Evolutionary conservation across 2,329 filamentous ascomycete genomes (phyloP).

Genomic region (Xylaria hypoxylon): DNA sequence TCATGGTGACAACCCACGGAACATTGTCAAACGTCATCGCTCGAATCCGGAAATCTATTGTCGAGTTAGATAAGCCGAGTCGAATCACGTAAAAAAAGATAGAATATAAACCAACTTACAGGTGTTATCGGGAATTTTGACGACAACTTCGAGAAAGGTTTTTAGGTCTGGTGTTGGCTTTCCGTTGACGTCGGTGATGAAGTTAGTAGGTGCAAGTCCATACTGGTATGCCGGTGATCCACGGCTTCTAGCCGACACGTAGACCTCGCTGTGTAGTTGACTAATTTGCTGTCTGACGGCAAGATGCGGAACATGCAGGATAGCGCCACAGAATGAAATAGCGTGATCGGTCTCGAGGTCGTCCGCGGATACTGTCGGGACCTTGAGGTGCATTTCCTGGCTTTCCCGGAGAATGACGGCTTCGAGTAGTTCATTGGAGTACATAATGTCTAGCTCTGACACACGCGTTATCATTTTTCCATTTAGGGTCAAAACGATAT

Average conservation of each 20-base stretch:
- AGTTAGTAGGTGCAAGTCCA: conserved; percentile 94
- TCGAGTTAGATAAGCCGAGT: conserved; percentile 40
- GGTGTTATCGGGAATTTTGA: conserved; percentile 93
- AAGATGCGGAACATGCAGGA: conserved; percentile 92
- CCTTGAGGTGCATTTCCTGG: conserved; percentile 78
- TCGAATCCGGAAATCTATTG: conserved; percentile 86
- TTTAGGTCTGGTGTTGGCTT: conserved; percentile 84
- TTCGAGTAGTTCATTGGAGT: conserved; percentile 84
- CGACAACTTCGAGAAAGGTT: conserved; percentile 82
- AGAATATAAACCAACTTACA: conserved; percentile 64
- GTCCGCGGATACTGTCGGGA: conserved; percentile 87
- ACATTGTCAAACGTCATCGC: conserved; percentile 99
- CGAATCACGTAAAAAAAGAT: background rate
- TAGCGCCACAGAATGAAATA: conserved; percentile 93
- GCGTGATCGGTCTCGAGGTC: conserved; percentile 93
- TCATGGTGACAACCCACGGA: conserved; percentile 99
- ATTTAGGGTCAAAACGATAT: conserved; percentile 92
- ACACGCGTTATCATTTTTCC: conserved; percentile 92
- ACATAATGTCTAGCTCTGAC: conserved; percentile 95
- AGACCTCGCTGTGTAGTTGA: conserved; percentile 95
- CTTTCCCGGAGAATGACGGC: conserved; percentile 89
- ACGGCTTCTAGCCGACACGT: conserved; percentile 87
- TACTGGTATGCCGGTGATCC: conserved; percentile 90
- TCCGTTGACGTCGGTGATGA: conserved; percentile 96
- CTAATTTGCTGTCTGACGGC: conserved; percentile 97